Evolutionary conservation across 2,329 filamentous ascomycete genomes (phyloP).

Genomic region (Botrytis cinerea): DNA sequence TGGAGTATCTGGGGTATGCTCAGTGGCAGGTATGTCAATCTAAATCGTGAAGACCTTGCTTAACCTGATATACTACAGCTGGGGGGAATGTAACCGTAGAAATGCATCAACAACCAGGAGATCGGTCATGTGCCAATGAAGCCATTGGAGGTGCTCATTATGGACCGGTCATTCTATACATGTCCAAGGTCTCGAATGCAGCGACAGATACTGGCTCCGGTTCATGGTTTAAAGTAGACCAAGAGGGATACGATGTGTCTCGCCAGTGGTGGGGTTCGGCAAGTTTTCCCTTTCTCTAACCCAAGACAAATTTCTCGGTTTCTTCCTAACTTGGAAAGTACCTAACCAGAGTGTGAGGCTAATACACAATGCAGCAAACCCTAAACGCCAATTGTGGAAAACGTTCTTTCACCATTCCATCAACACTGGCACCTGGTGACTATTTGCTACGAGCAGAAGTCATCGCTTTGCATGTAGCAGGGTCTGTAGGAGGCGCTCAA

Average conservation of each 20-base stretch:
- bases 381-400: slow-evolving; percentile 48
- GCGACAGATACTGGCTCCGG: slow-evolving; percentile 46
- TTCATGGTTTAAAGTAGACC: slow-evolving; percentile 29
- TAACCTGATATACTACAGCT: slow-evolving; percentile 20
- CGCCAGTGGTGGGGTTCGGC: slow-evolving; percentile 32
- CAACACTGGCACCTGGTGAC: slow-evolving; percentile 54
- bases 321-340: neutral
- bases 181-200: slow-evolving; percentile 53
- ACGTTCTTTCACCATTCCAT: slow-evolving; percentile 52
- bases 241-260: slow-evolving; percentile 32
- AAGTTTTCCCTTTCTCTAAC: slow-evolving; percentile 6
- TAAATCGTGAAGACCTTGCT: neutral
- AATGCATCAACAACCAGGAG: slow-evolving; percentile 56
- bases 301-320: neutral
- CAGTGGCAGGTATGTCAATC: slow-evolving; percentile 26
- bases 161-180: slow-evolving; percentile 55
- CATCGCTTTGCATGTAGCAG: slow-evolving; percentile 55
- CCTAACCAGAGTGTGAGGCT: neutral
- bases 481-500: slow-evolving; percentile 43
- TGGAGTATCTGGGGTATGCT: slow-evolving; percentile 42
- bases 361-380: slow-evolving; percentile 24
- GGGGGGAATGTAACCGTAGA: slow-evolving; percentile 55
- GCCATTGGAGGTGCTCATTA: slow-evolving; percentile 58
- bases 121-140: slow-evolving; percentile 49
- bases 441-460: slow-evolving; percentile 58